Percentiles rank a stretch among this genome's conserved stretches.
phyloP scores from a whole-genome alignment of 345 rosid species.

The Chamaenerion angustifolium region DNA sequence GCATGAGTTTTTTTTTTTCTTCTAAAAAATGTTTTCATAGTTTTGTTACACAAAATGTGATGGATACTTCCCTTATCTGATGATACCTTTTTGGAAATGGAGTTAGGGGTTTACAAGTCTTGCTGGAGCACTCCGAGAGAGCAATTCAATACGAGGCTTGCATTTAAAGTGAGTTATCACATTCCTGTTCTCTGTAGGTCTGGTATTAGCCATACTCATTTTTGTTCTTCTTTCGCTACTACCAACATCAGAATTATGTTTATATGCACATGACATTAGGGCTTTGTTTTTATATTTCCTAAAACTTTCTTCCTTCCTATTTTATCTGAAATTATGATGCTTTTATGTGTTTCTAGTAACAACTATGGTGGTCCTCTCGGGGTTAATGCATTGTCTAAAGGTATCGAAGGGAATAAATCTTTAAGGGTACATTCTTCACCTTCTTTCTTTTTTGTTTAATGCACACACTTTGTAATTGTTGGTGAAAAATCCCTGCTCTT shows the following conservation, averaged over 20 bases:
- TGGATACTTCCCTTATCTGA: slow-evolving; percentile 14
- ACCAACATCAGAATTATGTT: neutral
- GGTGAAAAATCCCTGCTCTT: too few relatives aligned
- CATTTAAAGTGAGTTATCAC: slow-evolving; percentile 66
- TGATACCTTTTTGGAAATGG: slow-evolving; percentile 26
- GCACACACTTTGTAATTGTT: too few relatives aligned
- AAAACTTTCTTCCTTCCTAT: slow-evolving; percentile 1
- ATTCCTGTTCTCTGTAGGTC: slow-evolving; percentile 5
- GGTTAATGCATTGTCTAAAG: slow-evolving; percentile 90
- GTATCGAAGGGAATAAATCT: slow-evolving; percentile 78
- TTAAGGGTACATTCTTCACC: slow-evolving; percentile 37
- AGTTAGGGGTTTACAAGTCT: slow-evolving; percentile 92
- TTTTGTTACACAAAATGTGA: slow-evolving; percentile 8
- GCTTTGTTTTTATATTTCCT: slow-evolving; percentile 7
- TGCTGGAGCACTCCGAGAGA: slow-evolving; percentile 72
- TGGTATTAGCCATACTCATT: neutral
- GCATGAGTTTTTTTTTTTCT: slow-evolving; percentile 6
- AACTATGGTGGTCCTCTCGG: slow-evolving; percentile 95
- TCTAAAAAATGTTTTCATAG: neutral
- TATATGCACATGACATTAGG: slow-evolving; percentile 6
- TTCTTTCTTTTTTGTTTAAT: slow-evolving; percentile 7
- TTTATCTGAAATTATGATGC: slow-evolving; percentile 11
- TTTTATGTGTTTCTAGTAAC: slow-evolving; percentile 43
- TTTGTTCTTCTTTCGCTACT: neutral
- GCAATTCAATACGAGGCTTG: slow-evolving; percentile 46